Evolutionary conservation across 73 alveolate species (phyloP).

Genomic region (Tetrahymena elliotti): DNA sequence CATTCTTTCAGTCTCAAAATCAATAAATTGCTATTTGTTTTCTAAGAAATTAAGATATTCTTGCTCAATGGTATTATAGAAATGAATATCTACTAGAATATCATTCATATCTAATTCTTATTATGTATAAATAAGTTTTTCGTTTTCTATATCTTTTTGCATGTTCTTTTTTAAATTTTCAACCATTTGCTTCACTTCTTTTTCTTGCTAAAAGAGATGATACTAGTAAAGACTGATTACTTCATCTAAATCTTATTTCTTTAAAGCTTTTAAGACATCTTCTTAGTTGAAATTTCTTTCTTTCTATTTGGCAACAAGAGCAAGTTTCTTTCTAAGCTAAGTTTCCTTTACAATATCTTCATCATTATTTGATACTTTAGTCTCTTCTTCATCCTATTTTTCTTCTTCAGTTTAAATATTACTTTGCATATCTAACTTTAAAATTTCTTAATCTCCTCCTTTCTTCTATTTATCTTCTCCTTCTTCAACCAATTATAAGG

Average conservation of each 20-base stretch:
- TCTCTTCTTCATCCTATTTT: not conserved
- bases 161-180: not conserved
- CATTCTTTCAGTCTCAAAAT: not conserved
- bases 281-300: not conserved
- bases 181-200: not conserved
- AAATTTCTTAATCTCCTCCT: not conserved
- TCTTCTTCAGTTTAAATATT: not conserved
- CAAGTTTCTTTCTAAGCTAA: not conserved
- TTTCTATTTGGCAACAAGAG: no score
- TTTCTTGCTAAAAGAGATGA: not conserved
- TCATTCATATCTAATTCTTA: not conserved
- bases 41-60: constrained; percentile 26
- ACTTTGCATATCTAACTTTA: no score
- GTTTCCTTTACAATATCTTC: not conserved
- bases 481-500: not conserved
- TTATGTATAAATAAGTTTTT: not conserved
- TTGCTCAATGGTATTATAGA: constrained; percentile 4
- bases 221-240: not conserved
- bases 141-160: not conserved
- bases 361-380: not conserved
- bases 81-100: constrained; percentile 9
- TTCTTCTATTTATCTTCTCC: not conserved
- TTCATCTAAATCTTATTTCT: not conserved
- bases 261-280: not conserved
- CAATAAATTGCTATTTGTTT: not conserved